A percentile compares a stretch with the other conserved stretches of the same genome.
These are phyloP conservation scores for Gaeumannomyces tritici DNA, from an alignment of 2,329 filamentous ascomycete species.

Conservation along the genomic window DNA sequence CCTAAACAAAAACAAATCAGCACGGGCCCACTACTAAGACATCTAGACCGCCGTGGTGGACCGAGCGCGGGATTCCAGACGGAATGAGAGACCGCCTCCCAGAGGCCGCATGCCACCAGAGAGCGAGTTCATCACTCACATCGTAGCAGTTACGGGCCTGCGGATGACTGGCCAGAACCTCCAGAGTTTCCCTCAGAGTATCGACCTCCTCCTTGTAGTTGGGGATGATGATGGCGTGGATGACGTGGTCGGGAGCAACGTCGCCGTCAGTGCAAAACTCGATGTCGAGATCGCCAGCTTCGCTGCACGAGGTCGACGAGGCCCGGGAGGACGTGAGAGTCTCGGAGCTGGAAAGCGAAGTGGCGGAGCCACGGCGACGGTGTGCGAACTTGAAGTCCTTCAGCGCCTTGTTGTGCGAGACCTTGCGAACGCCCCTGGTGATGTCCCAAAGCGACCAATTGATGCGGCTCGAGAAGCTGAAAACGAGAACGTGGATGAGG, in stretches of 20 bases:
- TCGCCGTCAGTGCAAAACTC: constrained; percentile 34
- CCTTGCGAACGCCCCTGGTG: constrained; percentile 38
- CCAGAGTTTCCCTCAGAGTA: constrained; percentile 57
- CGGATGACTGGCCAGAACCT: constrained; percentile 58
- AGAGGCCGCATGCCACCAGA: not conserved
- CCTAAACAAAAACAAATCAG: constrained; percentile 26
- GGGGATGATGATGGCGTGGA: constrained; percentile 61
- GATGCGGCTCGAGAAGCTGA: constrained; percentile 52
- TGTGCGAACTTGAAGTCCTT: constrained; percentile 36
- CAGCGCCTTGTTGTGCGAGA: constrained; percentile 32
- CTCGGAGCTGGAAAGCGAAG: constrained; percentile 46
- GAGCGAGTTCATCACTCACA: constrained; percentile 37
- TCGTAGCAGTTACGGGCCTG: constrained; percentile 57
- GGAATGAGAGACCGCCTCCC: too few relatives aligned
- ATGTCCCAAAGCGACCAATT: constrained; percentile 53
- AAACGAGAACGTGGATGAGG: constrained; percentile 54
- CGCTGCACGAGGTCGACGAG: constrained; percentile 37
- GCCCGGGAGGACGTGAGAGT: constrained; percentile 39
- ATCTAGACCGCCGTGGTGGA: not conserved
- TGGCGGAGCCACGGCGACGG: constrained; percentile 40
- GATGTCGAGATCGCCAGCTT: constrained; percentile 39
- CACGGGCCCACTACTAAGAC: not conserved
- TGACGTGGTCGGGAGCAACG: constrained; percentile 32
- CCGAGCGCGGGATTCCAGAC: not conserved
- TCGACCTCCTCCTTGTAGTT: constrained; percentile 68